These are phyloP conservation scores for Tulasnella sp. DNA, from an alignment of 768 basidiomycete species.

Conservation along the genomic window DNA sequence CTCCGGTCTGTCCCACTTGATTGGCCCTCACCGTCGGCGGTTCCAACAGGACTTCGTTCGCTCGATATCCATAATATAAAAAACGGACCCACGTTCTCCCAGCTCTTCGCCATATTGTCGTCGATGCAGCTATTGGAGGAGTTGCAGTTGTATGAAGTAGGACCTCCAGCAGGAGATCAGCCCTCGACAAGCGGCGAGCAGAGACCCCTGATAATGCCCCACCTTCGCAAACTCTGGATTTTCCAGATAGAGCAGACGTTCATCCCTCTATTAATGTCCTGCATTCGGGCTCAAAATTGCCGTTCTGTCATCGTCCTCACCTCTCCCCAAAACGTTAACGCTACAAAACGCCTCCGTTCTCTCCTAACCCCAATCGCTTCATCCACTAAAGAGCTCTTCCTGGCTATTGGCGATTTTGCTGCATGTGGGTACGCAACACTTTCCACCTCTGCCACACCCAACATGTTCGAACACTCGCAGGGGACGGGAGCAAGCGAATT, in stretches of 20 bases:
- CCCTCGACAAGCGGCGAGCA: not conserved
- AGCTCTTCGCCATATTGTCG: not conserved
- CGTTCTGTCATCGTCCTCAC: not conserved
- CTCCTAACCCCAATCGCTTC: not conserved
- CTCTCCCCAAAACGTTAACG: not conserved
- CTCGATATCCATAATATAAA: not conserved
- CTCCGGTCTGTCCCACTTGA: not conserved
- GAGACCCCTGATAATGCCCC: not conserved
- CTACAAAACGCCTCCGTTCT: not conserved
- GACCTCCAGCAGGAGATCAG: not conserved
- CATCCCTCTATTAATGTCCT: not conserved
- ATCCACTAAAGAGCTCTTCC: not conserved
- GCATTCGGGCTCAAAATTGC: not conserved
- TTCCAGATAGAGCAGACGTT: not conserved
- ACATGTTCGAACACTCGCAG: not conserved
- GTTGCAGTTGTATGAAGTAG: not conserved
- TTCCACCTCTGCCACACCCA: not conserved
- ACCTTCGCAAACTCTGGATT: not conserved
- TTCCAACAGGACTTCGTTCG: not conserved
- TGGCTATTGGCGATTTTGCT: not conserved
- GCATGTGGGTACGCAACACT: not conserved
- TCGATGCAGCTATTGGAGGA: not conserved
- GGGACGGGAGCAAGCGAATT: not conserved
- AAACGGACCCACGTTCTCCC: not conserved
- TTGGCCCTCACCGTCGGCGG: not conserved